Evolutionary conservation across 352 stramenopile genomes (phyloP), one percentile per base, ranked within the genome.

Genomic region (Ophiocytium majus): DNA sequence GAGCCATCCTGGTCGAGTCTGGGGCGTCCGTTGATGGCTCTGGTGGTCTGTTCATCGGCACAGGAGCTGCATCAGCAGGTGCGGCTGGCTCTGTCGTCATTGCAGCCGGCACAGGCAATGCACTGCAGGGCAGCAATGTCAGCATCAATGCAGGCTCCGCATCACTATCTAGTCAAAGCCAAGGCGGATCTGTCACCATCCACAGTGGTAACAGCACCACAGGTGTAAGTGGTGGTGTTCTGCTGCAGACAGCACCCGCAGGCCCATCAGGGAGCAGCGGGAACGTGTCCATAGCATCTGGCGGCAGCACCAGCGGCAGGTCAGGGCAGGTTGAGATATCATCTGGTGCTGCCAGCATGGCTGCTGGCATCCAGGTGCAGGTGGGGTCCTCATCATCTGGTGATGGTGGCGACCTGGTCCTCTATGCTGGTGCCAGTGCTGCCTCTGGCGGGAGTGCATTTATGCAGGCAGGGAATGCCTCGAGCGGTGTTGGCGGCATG

Each of bases 121-220:
- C 36, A 74, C 35, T 76, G 31, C 74, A 86, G 33, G 82, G 82
- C 33, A 76, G 82, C 43, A 63, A 71, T 57, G 82, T 86, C 9
- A 83, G 79, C 28, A 80, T 86, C 17, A 83, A 49, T 74, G 82
- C 82, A 34, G 82, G 82, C 31, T 33, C 82, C 79, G 82, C 75
- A 33, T 63, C 82, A 34, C 50, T 63, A 33, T 63, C 82, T 17
- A 28, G 79, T 49, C 75, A 63, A 19, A 63, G 50, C 33, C 82
- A 50, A 32, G 82, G 82, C 76, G 82, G 82, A 33, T 50, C 82
- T 31, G 78, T 86, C 34, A 33, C 64, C 32, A 82, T 86, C 33
- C 49, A 76, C 50, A 78, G 74, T 35, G 82, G 82, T 14, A 79
- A 50, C 66, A 86, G 82, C 37, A 71, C 50, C 43, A 50, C 71